Evolutionary conservation across 352 stramenopile species (phyloP).

Genomic region (Phytophthora quininea): DNA sequence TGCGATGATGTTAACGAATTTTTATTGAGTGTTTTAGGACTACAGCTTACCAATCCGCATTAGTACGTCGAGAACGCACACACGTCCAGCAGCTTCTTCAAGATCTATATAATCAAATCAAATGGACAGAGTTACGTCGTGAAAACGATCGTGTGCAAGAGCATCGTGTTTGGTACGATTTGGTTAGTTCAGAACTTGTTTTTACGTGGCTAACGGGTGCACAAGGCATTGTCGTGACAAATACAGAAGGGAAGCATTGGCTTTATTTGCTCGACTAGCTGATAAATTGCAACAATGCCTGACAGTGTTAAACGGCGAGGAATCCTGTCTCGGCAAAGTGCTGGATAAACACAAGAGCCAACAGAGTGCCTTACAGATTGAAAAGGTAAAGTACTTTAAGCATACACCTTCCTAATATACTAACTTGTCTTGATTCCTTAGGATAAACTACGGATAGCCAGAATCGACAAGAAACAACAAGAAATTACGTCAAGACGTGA

Average conservation of each 20-base stretch:
- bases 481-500: constrained; percentile 26
- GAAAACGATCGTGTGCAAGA: constrained; percentile 23
- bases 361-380: constrained; percentile 11
- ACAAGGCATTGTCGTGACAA: constrained; percentile 33
- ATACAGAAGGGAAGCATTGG: constrained; percentile 26
- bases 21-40: too few relatives aligned
- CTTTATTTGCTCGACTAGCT: constrained; percentile 12
- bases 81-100: constrained; percentile 19
- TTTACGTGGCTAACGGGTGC: neutral
- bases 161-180: constrained; percentile 30
- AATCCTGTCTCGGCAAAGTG: neutral
- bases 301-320: constrained; percentile 9
- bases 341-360: constrained; percentile 6
- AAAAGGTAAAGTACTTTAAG: constrained; percentile 29
- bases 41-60: constrained; percentile 1
- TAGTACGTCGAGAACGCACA: constrained; percentile 17
- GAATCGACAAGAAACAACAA: constrained; percentile 22
- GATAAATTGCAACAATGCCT: constrained; percentile 13
- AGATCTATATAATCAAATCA: constrained; percentile 31
- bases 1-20: neutral
- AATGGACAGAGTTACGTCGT: constrained; percentile 30
- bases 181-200: neutral
- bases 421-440: constrained; percentile 6
- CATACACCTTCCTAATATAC: too few relatives aligned
- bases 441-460: constrained; percentile 34